Evolutionary conservation across 768 basidiomycete genomes (phyloP).

Genomic region (Lactarius hatsudake): DNA sequence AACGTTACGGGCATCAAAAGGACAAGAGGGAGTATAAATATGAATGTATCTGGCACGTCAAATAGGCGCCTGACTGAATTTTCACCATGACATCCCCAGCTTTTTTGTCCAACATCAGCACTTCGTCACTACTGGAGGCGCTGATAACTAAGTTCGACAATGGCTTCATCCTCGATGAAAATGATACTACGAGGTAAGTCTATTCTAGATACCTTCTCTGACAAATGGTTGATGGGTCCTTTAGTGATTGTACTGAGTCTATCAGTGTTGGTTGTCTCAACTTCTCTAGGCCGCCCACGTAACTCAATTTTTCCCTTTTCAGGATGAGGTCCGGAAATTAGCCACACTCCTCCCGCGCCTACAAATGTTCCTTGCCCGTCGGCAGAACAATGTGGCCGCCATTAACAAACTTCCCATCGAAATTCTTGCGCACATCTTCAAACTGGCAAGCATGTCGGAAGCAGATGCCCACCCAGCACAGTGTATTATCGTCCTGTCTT

Average conservation of each 20-base stretch:
- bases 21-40: slow-evolving; percentile 22
- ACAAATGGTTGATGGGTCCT: slow-evolving; percentile 3
- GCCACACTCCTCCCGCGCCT: slow-evolving; percentile 25
- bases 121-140: slow-evolving; percentile 19
- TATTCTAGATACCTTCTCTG: background rate
- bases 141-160: slow-evolving; percentile 22
- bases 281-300: background rate
- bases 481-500: slow-evolving; percentile 22
- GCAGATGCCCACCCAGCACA: slow-evolving; percentile 18
- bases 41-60: slow-evolving; percentile 14
- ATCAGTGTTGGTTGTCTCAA: slow-evolving; percentile 12
- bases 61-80: slow-evolving; percentile 15
- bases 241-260: slow-evolving; percentile 7
- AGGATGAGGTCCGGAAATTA: slow-evolving; percentile 23
- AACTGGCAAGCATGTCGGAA: slow-evolving; percentile 18
- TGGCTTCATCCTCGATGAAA: slow-evolving; percentile 12
- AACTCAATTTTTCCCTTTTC: slow-evolving; percentile 5
- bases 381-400: slow-evolving; percentile 17
- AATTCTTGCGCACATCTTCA: slow-evolving; percentile 24
- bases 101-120: slow-evolving; percentile 17
- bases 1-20: slow-evolving; percentile 15
- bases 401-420: slow-evolving; percentile 26
- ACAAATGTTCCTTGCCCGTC: slow-evolving; percentile 21
- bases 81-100: slow-evolving; percentile 23
- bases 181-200: slow-evolving; percentile 15